phyloP scores from a whole-genome alignment of 2,329 filamentous ascomycete genomes.

The Arthroderma sp. region DNA sequence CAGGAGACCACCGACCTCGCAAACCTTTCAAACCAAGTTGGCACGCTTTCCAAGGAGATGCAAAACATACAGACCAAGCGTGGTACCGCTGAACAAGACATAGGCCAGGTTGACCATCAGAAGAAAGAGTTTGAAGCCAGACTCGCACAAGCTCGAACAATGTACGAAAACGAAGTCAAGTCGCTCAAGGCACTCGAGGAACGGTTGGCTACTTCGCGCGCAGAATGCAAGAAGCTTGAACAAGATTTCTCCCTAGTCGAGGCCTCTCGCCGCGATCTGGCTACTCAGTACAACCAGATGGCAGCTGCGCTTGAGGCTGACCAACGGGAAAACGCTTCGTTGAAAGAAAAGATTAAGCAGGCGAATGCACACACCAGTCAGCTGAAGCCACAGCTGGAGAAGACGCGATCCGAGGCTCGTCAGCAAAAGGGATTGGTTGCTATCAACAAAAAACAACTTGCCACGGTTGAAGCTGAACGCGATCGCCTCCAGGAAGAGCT shows the following conservation, averaged over 20 bases:
- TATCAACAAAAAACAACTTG: slow-evolving; percentile 96
- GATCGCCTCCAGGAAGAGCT: slow-evolving; percentile 78
- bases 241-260: slow-evolving; percentile 75
- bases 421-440: slow-evolving; percentile 94
- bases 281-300: slow-evolving; percentile 69
- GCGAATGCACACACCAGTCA: slow-evolving; percentile 72
- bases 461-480: slow-evolving; percentile 75
- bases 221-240: slow-evolving; percentile 73
- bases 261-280: slow-evolving; percentile 65
- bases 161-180: slow-evolving; percentile 89
- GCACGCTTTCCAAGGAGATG: slow-evolving; percentile 83
- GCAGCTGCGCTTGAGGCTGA: slow-evolving; percentile 66
- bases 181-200: slow-evolving; percentile 76
- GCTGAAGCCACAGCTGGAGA: slow-evolving; percentile 83
- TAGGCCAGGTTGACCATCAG: slow-evolving; percentile 69
- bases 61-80: slow-evolving; percentile 82
- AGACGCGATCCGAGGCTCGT: slow-evolving; percentile 77
- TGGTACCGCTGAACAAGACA: slow-evolving; percentile 62
- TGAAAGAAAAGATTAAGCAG: slow-evolving; percentile 79
- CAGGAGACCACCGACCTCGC: slow-evolving; percentile 85
- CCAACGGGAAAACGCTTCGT: slow-evolving; percentile 69
- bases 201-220: slow-evolving; percentile 60
- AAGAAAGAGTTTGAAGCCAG: slow-evolving; percentile 89
- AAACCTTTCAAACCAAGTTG: slow-evolving; percentile 91
- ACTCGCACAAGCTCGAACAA: slow-evolving; percentile 67